Conservation (phyloP, 139 green algal genomes). For the Tetradesmus obliquus region DNA sequence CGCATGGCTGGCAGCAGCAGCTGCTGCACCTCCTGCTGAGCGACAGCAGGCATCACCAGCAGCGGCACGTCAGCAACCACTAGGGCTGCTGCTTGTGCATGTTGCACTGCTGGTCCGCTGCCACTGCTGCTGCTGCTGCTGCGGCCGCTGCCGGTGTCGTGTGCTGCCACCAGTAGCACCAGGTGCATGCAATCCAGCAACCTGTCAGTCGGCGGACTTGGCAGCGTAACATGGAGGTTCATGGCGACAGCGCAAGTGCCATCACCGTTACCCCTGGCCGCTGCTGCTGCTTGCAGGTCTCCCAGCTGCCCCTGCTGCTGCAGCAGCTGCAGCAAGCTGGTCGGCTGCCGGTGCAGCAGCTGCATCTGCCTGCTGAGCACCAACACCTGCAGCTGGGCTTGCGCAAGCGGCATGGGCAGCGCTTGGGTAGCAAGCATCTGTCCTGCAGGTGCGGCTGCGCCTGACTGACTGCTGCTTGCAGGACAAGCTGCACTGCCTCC, state of each 20-base stretch:
- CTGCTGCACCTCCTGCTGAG: slow-evolving; percentile 46
- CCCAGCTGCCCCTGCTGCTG: slow-evolving; percentile 15
- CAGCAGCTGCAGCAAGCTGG: slow-evolving; percentile 5
- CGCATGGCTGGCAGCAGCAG: slow-evolving; percentile 46
- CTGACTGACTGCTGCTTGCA: too few species aligned
- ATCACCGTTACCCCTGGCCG: neutral
- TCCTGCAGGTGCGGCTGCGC: too few species aligned
- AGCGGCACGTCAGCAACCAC: slow-evolving; percentile 8
- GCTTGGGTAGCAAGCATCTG: neutral
- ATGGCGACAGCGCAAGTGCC: neutral
- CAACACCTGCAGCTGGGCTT: neutral
- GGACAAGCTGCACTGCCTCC: too few species aligned
- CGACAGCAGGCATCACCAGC: slow-evolving; percentile 19
- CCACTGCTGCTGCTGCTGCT: neutral
- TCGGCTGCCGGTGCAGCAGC: neutral
- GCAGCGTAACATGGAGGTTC: slow-evolving; percentile 2
- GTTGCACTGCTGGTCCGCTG: neutral
- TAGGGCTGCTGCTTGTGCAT: neutral
- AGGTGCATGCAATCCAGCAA: slow-evolving; percentile 10
- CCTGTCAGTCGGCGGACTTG: neutral
- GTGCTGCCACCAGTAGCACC: neutral
- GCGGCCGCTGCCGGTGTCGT: too few species aligned
- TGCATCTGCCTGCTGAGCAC: neutral
- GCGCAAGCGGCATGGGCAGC: neutral
- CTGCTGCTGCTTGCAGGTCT: neutral